Conservation (phyloP, 2,329 filamentous ascomycete genomes). For the Coniella vitis region DNA sequence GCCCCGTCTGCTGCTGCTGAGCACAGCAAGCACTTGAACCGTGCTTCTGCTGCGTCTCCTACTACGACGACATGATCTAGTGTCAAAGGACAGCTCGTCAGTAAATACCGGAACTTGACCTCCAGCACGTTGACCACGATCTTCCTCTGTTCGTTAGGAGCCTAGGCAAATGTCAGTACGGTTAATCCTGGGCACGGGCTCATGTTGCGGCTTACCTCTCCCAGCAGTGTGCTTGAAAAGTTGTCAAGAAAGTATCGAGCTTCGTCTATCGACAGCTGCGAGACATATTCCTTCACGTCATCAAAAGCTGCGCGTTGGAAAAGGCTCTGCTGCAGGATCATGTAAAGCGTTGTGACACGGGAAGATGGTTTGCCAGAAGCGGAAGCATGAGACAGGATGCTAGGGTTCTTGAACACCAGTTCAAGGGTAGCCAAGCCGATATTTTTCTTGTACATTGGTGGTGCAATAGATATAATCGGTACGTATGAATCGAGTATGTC, state of each 20-base stretch:
- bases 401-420: slow-evolving; percentile 24
- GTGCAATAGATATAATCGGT: slow-evolving; percentile 20
- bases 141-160: slow-evolving; percentile 3
- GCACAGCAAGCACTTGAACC: slow-evolving; percentile 20
- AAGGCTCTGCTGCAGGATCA: slow-evolving; percentile 28
- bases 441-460: slow-evolving; percentile 29
- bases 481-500: slow-evolving; percentile 22
- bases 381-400: slow-evolving; percentile 13
- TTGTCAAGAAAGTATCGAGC: slow-evolving; percentile 32
- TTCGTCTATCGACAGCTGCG: slow-evolving; percentile 34
- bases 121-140: slow-evolving; percentile 26
- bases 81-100: slow-evolving; percentile 32
- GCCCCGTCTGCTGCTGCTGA: not conserved
- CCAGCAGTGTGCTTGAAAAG: slow-evolving; percentile 27
- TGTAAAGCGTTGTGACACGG: slow-evolving; percentile 26
- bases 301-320: slow-evolving; percentile 32
- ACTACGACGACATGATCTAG: slow-evolving; percentile 21
- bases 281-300: slow-evolving; percentile 39
- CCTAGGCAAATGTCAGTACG: not conserved
- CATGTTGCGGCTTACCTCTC: slow-evolving; percentile 25
- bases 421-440: slow-evolving; percentile 27
- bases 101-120: slow-evolving; percentile 38
- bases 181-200: not conserved
- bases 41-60: slow-evolving; percentile 18
- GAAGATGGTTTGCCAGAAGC: slow-evolving; percentile 17